phyloP scores from a whole-genome alignment of 108 stramenopile genomes.

The Aurantiochytrium sp. region DNA sequence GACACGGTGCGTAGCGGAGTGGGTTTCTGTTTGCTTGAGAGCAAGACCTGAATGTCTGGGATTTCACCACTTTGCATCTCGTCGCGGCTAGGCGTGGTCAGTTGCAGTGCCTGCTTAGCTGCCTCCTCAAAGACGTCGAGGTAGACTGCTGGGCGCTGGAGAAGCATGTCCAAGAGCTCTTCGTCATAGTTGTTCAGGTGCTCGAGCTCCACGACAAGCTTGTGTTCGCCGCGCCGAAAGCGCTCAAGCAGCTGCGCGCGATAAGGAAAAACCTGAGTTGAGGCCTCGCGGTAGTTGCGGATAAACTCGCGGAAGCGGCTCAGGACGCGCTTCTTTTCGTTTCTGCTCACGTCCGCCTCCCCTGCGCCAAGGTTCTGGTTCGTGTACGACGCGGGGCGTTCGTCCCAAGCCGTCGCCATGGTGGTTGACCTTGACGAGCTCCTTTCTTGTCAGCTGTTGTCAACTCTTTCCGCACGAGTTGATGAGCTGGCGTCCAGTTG shows the following conservation, averaged over 20 bases:
- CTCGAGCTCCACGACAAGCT: slow-evolving; percentile 43
- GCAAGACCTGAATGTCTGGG: slow-evolving; percentile 35
- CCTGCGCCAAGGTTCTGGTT: slow-evolving; percentile 20
- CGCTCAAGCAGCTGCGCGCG: slow-evolving; percentile 43
- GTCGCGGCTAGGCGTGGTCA: slow-evolving; percentile 24
- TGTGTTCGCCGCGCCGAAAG: slow-evolving; percentile 38
- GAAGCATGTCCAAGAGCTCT: slow-evolving; percentile 36
- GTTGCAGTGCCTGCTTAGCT: slow-evolving; percentile 42
- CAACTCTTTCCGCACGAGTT: too few species aligned
- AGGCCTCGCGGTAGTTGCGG: slow-evolving; percentile 44
- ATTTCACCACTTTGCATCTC: slow-evolving; percentile 33
- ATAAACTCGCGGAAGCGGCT: slow-evolving; percentile 48
- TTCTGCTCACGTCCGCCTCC: background rate
- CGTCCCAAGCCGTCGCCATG: background rate
- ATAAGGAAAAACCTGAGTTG: slow-evolving; percentile 32
- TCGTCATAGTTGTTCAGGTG: slow-evolving; percentile 49
- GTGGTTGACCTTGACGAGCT: too few species aligned
- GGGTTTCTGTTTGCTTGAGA: slow-evolving; percentile 37
- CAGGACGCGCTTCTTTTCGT: background rate
- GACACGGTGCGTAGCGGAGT: slow-evolving; percentile 77
- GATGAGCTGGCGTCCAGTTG: too few species aligned
- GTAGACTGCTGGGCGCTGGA: slow-evolving; percentile 30
- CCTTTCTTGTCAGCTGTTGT: too few species aligned
- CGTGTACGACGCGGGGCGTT: background rate
- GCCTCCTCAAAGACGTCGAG: slow-evolving; percentile 41